A percentile compares a stretch with the other conserved stretches of the same genome.
phyloP scores from a whole-genome alignment of 352 stramenopile genomes.

The Peronospora tabacina region DNA sequence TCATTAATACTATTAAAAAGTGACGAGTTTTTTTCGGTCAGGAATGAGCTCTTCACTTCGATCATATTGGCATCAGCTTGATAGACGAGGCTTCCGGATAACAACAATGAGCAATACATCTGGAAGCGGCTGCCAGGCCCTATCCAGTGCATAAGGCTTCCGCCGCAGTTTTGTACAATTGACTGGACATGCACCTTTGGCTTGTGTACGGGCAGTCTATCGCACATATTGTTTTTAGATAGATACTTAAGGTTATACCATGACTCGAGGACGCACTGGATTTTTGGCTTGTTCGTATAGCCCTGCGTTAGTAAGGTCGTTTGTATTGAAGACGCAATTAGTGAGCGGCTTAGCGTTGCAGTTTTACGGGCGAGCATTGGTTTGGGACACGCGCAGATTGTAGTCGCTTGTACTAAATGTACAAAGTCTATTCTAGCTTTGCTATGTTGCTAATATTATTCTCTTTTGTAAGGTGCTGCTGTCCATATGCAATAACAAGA shows the following conservation, averaged over 20 bases:
- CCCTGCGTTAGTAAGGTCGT: neutral
- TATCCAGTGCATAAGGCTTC: conserved; percentile 47
- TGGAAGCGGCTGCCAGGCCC: conserved; percentile 51
- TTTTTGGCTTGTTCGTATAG: conserved; percentile 23
- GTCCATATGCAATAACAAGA: too few species aligned
- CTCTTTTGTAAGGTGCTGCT: too few species aligned
- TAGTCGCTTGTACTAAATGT: too few species aligned
- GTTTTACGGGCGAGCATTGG: neutral
- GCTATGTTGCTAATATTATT: too few species aligned
- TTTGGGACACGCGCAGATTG: too few species aligned
- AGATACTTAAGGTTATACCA: neutral
- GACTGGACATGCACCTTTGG: conserved; percentile 45
- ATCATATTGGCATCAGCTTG: conserved; percentile 53
- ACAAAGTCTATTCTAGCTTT: too few species aligned
- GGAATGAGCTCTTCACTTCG: conserved; percentile 10
- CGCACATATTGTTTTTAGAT: neutral
- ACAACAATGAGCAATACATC: conserved; percentile 67
- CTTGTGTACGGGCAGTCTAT: conserved; percentile 26
- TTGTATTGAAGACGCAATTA: neutral
- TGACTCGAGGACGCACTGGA: conserved; percentile 12
- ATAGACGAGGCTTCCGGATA: conserved; percentile 54
- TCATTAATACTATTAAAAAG: neutral
- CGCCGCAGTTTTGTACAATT: conserved; percentile 46
- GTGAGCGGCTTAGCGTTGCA: neutral
- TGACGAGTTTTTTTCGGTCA: neutral